Conservation (phyloP, 208 protist genomes). For the Leptomonas seymouri region DNA sequence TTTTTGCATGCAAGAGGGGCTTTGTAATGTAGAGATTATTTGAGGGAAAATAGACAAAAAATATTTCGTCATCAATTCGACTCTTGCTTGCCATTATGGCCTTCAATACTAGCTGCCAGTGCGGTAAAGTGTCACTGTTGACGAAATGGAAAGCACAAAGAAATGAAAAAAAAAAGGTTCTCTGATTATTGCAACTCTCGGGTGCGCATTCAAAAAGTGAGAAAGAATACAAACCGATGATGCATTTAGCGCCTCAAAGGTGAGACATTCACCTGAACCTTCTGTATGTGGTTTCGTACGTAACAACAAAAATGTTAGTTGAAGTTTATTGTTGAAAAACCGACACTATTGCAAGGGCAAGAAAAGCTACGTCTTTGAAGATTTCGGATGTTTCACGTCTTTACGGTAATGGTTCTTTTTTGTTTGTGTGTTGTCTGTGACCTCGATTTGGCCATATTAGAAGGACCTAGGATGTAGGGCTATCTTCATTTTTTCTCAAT, state of each 20-base stretch:
- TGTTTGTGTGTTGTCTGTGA: too few relatives aligned
- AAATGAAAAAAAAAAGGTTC: background rate
- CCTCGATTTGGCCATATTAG: too few relatives aligned
- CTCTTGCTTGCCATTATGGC: constrained; percentile 2
- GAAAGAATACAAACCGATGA: constrained; percentile 1
- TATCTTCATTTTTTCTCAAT: too few relatives aligned
- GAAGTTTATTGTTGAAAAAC: too few relatives aligned
- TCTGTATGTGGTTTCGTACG: too few relatives aligned
- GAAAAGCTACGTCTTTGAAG: too few relatives aligned
- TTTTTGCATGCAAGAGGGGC: background rate
- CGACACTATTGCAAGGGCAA: too few relatives aligned
- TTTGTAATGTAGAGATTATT: background rate
- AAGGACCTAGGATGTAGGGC: too few relatives aligned
- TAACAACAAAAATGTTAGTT: too few relatives aligned
- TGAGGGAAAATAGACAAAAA: constrained; percentile 1
- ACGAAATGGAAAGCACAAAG: constrained; percentile 8
- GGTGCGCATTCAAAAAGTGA: constrained; percentile 6
- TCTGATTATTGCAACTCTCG: constrained; percentile 1
- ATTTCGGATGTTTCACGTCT: too few relatives aligned
- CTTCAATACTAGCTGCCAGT: constrained; percentile 5
- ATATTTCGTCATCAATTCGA: constrained; percentile 1
- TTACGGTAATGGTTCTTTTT: too few relatives aligned
- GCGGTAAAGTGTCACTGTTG: background rate
- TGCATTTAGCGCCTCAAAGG: background rate
- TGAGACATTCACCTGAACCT: too few relatives aligned